These are phyloP conservation scores for Blastocystis sp. DNA, from an alignment of 352 stramenopile species.

Conservation along the genomic window DNA sequence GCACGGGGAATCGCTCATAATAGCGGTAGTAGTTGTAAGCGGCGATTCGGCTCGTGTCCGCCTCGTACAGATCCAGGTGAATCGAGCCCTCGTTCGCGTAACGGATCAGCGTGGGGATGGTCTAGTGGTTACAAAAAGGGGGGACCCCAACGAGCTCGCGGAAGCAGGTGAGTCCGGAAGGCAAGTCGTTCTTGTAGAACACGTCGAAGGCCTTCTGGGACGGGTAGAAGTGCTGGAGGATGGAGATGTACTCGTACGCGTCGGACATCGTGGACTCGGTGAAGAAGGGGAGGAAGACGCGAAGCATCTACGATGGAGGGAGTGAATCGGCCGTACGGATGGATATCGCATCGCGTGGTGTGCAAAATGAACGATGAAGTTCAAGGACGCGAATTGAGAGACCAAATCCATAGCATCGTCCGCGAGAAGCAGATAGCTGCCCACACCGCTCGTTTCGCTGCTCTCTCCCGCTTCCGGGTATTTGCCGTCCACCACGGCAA, in stretches of 20 bases:
- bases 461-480: background rate
- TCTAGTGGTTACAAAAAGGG: background rate
- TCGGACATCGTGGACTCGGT: background rate
- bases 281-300: constrained; percentile 27
- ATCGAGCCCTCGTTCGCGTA: constrained; percentile 51
- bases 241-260: constrained; percentile 30
- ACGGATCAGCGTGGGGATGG: constrained; percentile 29
- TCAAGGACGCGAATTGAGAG: constrained; percentile 31
- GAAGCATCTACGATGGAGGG: background rate
- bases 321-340: background rate
- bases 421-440: constrained; percentile 27
- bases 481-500: constrained; percentile 30
- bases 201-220: background rate
- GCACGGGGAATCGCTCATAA: background rate
- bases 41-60: constrained; percentile 12
- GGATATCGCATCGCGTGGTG: constrained; percentile 28
- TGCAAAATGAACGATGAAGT: constrained; percentile 49
- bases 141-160: constrained; percentile 6
- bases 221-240: constrained; percentile 38
- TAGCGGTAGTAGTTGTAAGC: constrained; percentile 36
- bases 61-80: constrained; percentile 51
- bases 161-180: constrained; percentile 23
- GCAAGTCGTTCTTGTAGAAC: constrained; percentile 13
- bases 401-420: constrained; percentile 24
- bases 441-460: background rate